Evolutionary conservation across 2,329 filamentous ascomycete species (phyloP), one percentile per base, ranked within the genome.

Genomic region (Ambrosiella cleistominuta): DNA sequence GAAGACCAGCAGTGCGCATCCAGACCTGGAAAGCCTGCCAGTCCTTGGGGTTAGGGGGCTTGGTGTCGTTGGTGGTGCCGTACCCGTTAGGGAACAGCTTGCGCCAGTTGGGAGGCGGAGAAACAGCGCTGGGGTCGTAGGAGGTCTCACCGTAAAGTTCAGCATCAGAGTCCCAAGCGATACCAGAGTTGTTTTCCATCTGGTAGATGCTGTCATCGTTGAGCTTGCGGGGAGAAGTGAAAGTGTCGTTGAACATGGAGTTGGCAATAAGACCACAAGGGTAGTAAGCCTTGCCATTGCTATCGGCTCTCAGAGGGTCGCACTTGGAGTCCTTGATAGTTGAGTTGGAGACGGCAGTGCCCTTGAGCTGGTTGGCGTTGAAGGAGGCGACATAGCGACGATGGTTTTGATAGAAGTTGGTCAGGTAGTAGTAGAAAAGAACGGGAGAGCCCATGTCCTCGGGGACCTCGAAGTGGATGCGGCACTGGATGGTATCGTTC

Each of bases 381-480:
- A 95, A 85, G 1, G 88, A 95, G 67, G 88, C 86, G 61, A 96
- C 93, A 65, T 98, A 98, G 70, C 91, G 84, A 63, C 93, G 85
- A 68, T 98, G 93, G 68, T 98, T 98, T 71, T 98, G 93, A 74
- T 97, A 97, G 73, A 98, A 98, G 72, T 97, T 95, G 60, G 88
- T 91, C 62, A 98, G 82, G 64, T 86, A 85, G 71, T 98, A 98
- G 74, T 96, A 98, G 70, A 97, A 82, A 61, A 91, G 79, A 9
- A 98, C 86, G 0, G 91, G 89, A 1, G 89, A 80, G 2, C 78
- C 76, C 70, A 98, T 83, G 60, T 82, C 74, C 65, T 91, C 83
- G 1, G 88, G 88, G 7, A 96, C 82, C 40, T 79, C 74, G 71
- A 97, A 95, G 62, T 81, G 76, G 58, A 98, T 70, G 38, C 78